A percentile compares a stretch with the other conserved stretches of the same genome.
Conservation (phyloP, 2,329 filamentous ascomycete species). For the Aspergillus spinulosporus region DNA sequence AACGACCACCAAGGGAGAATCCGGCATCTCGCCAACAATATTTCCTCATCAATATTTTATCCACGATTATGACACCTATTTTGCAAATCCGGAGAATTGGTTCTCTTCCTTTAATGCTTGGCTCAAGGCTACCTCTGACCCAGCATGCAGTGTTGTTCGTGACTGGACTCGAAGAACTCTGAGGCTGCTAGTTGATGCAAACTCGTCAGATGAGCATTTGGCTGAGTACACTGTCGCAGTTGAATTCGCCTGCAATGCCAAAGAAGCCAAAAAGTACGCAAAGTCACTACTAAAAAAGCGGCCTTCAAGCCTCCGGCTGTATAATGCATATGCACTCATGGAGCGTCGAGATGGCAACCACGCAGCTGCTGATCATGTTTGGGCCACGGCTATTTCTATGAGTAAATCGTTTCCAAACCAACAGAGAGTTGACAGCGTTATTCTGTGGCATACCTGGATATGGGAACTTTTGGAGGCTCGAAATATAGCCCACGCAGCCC, state of each 20-base stretch:
- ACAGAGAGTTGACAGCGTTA: slow-evolving; percentile 40
- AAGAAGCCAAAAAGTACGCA: slow-evolving; percentile 65
- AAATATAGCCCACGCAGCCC: slow-evolving; percentile 38
- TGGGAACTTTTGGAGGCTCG: slow-evolving; percentile 64
- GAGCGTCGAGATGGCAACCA: slow-evolving; percentile 62
- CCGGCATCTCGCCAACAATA: slow-evolving; percentile 26
- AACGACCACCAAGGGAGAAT: slow-evolving; percentile 13
- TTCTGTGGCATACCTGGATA: slow-evolving; percentile 63
- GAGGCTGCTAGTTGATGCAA: slow-evolving; percentile 54
- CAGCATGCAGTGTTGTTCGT: slow-evolving; percentile 40
- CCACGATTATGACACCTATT: slow-evolving; percentile 56
- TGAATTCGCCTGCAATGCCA: slow-evolving; percentile 57
- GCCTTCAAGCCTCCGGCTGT: slow-evolving; percentile 65
- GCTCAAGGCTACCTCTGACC: slow-evolving; percentile 25
- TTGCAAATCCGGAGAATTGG: slow-evolving; percentile 52
- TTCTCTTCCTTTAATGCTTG: slow-evolving; percentile 41
- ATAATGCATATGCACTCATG: slow-evolving; percentile 75
- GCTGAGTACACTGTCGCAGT: slow-evolving; percentile 71
- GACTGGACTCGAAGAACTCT: slow-evolving; percentile 57
- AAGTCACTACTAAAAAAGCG: slow-evolving; percentile 71
- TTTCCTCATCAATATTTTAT: slow-evolving; percentile 43
- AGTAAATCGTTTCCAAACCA: slow-evolving; percentile 41
- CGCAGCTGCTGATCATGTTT: slow-evolving; percentile 63
- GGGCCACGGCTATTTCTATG: slow-evolving; percentile 67
- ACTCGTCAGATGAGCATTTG: slow-evolving; percentile 53